Evolutionary conservation across 345 rosid species (phyloP).

Genomic region (Stellera chamaejasme): DNA sequence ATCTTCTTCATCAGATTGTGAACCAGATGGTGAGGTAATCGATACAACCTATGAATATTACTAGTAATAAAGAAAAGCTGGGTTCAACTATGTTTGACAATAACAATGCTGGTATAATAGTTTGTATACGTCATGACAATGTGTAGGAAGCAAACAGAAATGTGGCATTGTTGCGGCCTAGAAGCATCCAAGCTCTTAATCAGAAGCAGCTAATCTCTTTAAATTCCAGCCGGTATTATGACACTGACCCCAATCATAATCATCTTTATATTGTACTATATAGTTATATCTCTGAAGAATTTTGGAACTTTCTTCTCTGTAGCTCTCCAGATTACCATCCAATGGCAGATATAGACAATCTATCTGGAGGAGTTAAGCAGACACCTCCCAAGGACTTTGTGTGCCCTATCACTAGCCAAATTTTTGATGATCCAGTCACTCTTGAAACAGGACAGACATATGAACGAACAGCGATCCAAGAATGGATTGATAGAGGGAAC

Average conservation of each 20-base stretch:
- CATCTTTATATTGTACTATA: conserved; percentile 9
- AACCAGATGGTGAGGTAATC: conserved; percentile 35
- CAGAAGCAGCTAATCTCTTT: conserved; percentile 26
- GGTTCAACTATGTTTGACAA: conserved; percentile 18
- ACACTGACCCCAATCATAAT: conserved; percentile 2
- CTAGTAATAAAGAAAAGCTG: conserved; percentile 16
- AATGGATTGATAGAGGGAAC: conserved; percentile 63
- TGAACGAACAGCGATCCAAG: conserved; percentile 57
- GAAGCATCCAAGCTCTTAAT: conserved; percentile 17
- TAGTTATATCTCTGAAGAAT: conserved; percentile 12
- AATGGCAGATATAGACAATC: conserved; percentile 36
- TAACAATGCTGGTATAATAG: conserved; percentile 18
- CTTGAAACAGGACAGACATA: conserved; percentile 80
- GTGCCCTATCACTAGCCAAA: conserved; percentile 57
- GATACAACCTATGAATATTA: conserved; percentile 1
- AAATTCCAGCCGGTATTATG: conserved; percentile 34
- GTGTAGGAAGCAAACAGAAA: conserved; percentile 34
- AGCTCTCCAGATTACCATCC: conserved; percentile 23
- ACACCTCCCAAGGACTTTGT: conserved; percentile 61
- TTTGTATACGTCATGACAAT: conserved; percentile 11
- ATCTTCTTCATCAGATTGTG: conserved; percentile 30
- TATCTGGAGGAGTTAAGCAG: conserved; percentile 27
- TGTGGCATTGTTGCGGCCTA: conserved; percentile 25
- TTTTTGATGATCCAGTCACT: conserved; percentile 61
- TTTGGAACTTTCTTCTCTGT: conserved; percentile 18